phyloP scores from a whole-genome alignment of 2,329 filamentous ascomycete species.

The Trichophyton schoenleinii region DNA sequence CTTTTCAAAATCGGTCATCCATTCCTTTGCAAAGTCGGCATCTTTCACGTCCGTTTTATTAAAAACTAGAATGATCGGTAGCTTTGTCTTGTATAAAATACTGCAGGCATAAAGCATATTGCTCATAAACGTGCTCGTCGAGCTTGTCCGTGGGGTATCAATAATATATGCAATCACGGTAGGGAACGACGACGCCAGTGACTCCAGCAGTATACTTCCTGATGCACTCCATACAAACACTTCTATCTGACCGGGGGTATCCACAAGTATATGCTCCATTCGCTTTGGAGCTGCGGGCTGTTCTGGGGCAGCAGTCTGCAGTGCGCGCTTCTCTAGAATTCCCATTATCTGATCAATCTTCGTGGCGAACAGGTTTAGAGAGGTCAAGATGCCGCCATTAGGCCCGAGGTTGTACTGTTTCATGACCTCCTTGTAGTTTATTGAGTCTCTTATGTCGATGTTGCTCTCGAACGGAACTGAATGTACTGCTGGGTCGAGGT shows the following conservation, averaged over 20 bases:
- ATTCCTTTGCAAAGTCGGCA: conserved; percentile 83
- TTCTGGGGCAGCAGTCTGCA: conserved; percentile 37
- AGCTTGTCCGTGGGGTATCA: conserved; percentile 85
- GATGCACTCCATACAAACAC: conserved; percentile 98
- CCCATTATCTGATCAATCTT: conserved; percentile 92
- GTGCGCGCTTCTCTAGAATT: conserved; percentile 77
- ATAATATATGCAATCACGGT: conserved; percentile 97
- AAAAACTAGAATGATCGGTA: conserved; percentile 97
- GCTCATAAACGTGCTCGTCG: conserved; percentile 96
- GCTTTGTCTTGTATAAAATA: conserved; percentile 95
- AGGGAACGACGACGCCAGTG: conserved; percentile 83
- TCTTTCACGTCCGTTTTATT: conserved; percentile 97
- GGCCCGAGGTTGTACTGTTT: conserved; percentile 96
- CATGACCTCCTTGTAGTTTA: conserved; percentile 99
- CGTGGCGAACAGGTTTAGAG: conserved; percentile 89
- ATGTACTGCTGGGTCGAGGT: conserved; percentile 89
- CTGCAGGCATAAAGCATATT: conserved; percentile 99
- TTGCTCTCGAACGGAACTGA: conserved; percentile 92
- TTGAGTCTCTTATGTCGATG: conserved; percentile 96
- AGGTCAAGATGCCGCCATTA: conserved; percentile 92
- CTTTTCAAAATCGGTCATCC: conserved; percentile 98
- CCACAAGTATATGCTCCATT: conserved; percentile 76
- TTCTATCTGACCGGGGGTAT: conserved; percentile 95
- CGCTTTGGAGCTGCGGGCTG: conserved; percentile 42
- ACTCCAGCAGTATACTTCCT: conserved; percentile 85